Evolutionary conservation across 768 basidiomycete species (phyloP).

Genomic region (Gelatoporia subvermispora): DNA sequence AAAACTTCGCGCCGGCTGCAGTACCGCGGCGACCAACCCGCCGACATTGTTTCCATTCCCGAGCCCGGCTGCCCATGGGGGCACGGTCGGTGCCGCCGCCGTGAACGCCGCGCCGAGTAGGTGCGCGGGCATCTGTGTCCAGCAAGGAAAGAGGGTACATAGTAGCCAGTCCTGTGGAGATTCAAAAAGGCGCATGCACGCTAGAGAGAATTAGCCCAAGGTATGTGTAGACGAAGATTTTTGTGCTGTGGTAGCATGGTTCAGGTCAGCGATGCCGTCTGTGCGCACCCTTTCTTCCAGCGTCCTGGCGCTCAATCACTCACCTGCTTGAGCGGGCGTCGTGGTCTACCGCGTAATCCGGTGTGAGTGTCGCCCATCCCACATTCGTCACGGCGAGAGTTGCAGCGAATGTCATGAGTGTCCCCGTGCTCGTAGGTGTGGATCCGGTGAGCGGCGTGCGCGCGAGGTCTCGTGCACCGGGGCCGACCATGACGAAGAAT

Average conservation of each 20-base stretch:
- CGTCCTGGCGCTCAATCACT: neutral
- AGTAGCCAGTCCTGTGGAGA: neutral
- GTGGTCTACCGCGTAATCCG: constrained; percentile 48
- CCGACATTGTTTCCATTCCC: constrained; percentile 35
- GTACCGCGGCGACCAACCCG: constrained; percentile 39
- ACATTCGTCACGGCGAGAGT: constrained; percentile 38
- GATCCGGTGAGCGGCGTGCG: constrained; percentile 12
- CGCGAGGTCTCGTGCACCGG: constrained; percentile 29
- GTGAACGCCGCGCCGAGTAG: constrained; percentile 42
- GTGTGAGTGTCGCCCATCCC: constrained; percentile 35
- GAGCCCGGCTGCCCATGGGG: constrained; percentile 35
- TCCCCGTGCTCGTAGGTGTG: constrained; percentile 25
- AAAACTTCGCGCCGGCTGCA: constrained; percentile 33
- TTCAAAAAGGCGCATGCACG: constrained; percentile 23
- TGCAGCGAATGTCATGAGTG: constrained; percentile 38
- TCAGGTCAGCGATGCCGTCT: neutral
- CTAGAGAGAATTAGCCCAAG: constrained; percentile 39
- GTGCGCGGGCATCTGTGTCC: constrained; percentile 32
- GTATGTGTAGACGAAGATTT: constrained; percentile 42
- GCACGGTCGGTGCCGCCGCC: constrained; percentile 33
- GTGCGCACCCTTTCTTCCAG: too few relatives aligned
- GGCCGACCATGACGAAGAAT: constrained; percentile 32
- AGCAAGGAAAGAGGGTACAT: neutral
- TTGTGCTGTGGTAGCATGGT: constrained; percentile 17
- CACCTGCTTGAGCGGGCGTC: constrained; percentile 18